These are phyloP conservation scores for Saturnispora halmiae DNA, from an alignment of 805 yeast species.

Conservation along the genomic window DNA sequence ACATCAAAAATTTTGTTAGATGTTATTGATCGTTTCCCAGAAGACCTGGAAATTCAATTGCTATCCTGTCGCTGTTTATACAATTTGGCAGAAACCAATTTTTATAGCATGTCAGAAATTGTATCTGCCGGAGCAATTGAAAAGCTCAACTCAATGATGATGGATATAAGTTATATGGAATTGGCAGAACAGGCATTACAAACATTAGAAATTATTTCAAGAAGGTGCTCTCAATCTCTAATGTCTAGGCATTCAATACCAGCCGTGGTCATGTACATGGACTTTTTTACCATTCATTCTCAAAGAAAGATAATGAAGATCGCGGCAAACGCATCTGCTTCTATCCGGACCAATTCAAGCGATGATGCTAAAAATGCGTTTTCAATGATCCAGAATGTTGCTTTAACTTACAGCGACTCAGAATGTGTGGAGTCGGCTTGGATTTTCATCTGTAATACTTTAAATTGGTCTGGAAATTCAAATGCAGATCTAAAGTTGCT, in stretches of 20 bases:
- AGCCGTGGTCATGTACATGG: conserved; percentile 64
- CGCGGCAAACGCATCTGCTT: conserved; percentile 59
- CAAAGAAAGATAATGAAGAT: conserved; percentile 73
- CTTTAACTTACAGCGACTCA: conserved; percentile 46
- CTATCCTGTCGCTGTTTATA: conserved; percentile 78
- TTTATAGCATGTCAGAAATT: conserved; percentile 52
- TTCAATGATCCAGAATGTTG: conserved; percentile 49
- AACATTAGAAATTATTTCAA: conserved; percentile 58
- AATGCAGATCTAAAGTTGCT: neutral
- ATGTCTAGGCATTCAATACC: conserved; percentile 52
- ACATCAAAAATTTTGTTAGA: conserved; percentile 46
- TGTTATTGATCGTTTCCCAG: conserved; percentile 50
- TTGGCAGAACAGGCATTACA: conserved; percentile 86
- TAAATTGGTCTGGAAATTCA: conserved; percentile 23
- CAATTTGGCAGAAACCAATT: conserved; percentile 68
- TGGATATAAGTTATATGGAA: conserved; percentile 77
- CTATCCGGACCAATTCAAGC: conserved; percentile 37
- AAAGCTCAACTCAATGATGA: conserved; percentile 52
- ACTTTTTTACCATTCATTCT: conserved; percentile 82
- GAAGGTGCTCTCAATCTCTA: conserved; percentile 42
- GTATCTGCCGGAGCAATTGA: conserved; percentile 59
- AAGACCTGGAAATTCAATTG: conserved; percentile 70
- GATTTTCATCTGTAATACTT: conserved; percentile 50
- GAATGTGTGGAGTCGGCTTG: conserved; percentile 56
- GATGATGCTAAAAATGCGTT: conserved; percentile 46